A percentile compares a stretch with the other conserved stretches of the same genome.
Evolutionary conservation across 306 rosid species (phyloP).

Genomic region (Vigna trinervia): DNA sequence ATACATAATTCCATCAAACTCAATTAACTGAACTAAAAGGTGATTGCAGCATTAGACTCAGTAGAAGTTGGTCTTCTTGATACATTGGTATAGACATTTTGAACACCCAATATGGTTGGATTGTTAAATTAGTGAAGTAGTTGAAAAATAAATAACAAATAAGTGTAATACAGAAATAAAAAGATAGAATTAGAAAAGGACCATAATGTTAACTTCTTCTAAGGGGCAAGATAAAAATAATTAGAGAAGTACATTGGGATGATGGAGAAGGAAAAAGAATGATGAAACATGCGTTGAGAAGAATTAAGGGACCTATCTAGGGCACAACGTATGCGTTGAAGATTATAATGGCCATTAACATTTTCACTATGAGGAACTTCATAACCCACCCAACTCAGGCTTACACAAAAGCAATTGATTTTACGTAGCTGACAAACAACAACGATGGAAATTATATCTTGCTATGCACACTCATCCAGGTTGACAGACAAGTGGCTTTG

Average conservation of each 20-base stretch:
- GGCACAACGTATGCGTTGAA: conserved; percentile 13
- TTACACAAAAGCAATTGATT: conserved; percentile 23
- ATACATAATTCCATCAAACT: too few species aligned
- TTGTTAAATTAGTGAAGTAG: too few species aligned
- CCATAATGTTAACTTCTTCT: not conserved
- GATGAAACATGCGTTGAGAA: conserved; percentile 14
- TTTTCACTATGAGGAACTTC: conserved; percentile 25
- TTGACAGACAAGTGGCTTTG: conserved; percentile 23
- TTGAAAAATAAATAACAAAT: not conserved
- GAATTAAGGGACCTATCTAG: not conserved
- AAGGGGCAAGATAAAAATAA: conserved; percentile 19
- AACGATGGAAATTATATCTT: not conserved
- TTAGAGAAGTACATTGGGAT: not conserved
- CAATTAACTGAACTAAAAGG: too few species aligned
- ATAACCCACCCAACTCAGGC: not conserved
- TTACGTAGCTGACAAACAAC: conserved; percentile 26
- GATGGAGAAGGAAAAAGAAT: conserved; percentile 25
- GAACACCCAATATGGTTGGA: too few species aligned
- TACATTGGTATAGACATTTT: too few species aligned
- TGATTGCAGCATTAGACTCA: too few species aligned
- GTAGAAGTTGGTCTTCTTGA: too few species aligned
- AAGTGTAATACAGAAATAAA: conserved; percentile 17
- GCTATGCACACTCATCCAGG: conserved; percentile 12
- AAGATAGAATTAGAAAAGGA: not conserved
- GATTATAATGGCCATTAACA: not conserved